Evolutionary conservation across 805 yeast species (phyloP).

Genomic region (Ogataea methylovora): DNA sequence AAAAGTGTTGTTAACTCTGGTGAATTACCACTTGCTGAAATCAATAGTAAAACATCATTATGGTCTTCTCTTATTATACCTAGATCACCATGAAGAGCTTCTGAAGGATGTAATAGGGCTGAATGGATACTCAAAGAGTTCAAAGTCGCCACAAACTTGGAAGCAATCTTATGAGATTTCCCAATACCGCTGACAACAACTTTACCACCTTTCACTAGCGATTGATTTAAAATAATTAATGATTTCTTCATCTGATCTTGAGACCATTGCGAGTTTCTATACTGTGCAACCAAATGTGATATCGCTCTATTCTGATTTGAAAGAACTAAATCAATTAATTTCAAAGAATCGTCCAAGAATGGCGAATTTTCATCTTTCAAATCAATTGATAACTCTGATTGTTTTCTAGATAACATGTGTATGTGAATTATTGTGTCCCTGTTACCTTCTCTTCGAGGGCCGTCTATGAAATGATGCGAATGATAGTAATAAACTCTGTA

Average conservation of each 20-base stretch:
- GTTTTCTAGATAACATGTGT: background rate
- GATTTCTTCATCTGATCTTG: conserved; percentile 36
- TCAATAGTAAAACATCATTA: conserved; percentile 52
- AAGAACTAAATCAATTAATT: conserved; percentile 32
- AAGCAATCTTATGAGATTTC: conserved; percentile 72
- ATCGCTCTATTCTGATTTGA: conserved; percentile 41
- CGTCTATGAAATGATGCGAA: too few species aligned
- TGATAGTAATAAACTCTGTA: too few species aligned
- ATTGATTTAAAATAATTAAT: conserved; percentile 33
- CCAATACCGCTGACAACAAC: conserved; percentile 80
- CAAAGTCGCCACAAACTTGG: conserved; percentile 73
- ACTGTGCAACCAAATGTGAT: conserved; percentile 36
- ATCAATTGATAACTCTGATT: background rate
- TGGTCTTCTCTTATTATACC: conserved; percentile 55
- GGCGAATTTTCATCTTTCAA: conserved; percentile 1
- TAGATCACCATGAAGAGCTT: conserved; percentile 86
- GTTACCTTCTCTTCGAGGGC: too few species aligned
- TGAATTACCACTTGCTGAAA: conserved; percentile 78
- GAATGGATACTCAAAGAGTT: conserved; percentile 72
- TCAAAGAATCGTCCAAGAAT: conserved; percentile 16
- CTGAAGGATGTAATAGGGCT: conserved; percentile 68
- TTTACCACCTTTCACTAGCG: conserved; percentile 50
- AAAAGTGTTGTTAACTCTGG: conserved; percentile 59
- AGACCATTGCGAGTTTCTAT: conserved; percentile 35
- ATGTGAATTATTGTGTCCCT: too few species aligned